Evolutionary conservation across 257 asterid genomes (phyloP).

Genomic region (Datura wrightii): DNA sequence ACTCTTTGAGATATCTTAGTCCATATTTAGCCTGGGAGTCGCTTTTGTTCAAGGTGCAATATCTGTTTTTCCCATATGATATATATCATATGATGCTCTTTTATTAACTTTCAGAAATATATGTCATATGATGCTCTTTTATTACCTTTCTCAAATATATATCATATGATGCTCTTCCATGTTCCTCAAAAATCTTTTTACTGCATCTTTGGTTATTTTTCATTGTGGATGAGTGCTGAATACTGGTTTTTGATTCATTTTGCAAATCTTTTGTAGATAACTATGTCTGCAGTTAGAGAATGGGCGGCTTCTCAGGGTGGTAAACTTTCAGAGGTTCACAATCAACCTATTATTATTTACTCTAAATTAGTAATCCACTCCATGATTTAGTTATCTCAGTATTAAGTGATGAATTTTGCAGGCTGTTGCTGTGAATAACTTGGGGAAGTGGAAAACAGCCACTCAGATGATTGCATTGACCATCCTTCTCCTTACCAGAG

Average conservation of each 20-base stretch:
- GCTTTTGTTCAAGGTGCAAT: background rate
- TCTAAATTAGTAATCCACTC: background rate
- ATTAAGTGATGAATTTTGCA: slow-evolving; percentile 39
- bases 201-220: background rate
- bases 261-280: slow-evolving; percentile 61
- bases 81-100: background rate
- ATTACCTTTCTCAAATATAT: background rate
- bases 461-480: slow-evolving; percentile 92
- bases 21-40: background rate
- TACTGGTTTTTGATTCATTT: background rate
- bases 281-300: slow-evolving; percentile 99
- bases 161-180: slow-evolving; percentile 1
- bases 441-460: slow-evolving; percentile 99
- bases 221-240: background rate
- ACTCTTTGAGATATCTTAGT: background rate
- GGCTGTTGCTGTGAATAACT: slow-evolving; percentile 95
- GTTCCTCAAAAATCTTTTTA: background rate
- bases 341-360: slow-evolving; percentile 10
- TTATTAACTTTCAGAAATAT: background rate
- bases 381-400: background rate
- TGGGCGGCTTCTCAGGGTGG: slow-evolving; percentile 98
- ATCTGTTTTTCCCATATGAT: background rate
- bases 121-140: background rate
- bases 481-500: slow-evolving; percentile 84
- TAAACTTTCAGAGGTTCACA: slow-evolving; percentile 80